Conservation (phyloP, 129 eudicot species). For the Flaveria robusta region DNA sequence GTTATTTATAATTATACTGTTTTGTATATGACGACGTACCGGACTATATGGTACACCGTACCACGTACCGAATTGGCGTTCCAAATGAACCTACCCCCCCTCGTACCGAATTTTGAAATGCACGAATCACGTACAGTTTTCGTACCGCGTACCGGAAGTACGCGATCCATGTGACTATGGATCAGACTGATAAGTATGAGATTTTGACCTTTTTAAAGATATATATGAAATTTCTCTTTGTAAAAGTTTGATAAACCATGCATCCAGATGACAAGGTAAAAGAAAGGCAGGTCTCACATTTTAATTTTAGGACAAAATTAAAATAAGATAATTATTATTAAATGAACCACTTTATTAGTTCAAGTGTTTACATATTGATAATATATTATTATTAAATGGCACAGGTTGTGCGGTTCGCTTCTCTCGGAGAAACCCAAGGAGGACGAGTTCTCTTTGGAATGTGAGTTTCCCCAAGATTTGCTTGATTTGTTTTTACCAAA, state of each 20-base stretch:
- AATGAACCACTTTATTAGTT: conserved; percentile 3
- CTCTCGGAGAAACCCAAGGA: conserved; percentile 76
- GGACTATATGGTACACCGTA: no score
- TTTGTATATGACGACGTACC: no score
- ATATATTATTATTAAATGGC: background rate
- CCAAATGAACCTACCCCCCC: no score
- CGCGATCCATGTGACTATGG: no score
- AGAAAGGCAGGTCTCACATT: background rate
- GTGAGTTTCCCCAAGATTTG: conserved; percentile 39
- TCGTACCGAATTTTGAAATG: no score
- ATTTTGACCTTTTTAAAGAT: background rate
- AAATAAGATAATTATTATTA: no score
- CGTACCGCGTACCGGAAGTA: no score
- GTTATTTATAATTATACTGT: no score
- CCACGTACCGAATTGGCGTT: no score
- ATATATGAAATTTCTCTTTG: no score
- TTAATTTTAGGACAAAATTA: background rate
- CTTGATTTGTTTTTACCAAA: background rate
- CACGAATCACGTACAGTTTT: no score
- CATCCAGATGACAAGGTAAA: background rate
- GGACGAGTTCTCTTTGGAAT: conserved; percentile 67
- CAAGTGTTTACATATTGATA: background rate
- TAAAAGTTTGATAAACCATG: background rate
- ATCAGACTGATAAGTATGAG: no score
- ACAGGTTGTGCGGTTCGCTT: conserved; percentile 77